These are phyloP conservation scores for Moesziomyces aphidis DNA, from an alignment of 1,284 basidiomycete species.

Conservation along the genomic window DNA sequence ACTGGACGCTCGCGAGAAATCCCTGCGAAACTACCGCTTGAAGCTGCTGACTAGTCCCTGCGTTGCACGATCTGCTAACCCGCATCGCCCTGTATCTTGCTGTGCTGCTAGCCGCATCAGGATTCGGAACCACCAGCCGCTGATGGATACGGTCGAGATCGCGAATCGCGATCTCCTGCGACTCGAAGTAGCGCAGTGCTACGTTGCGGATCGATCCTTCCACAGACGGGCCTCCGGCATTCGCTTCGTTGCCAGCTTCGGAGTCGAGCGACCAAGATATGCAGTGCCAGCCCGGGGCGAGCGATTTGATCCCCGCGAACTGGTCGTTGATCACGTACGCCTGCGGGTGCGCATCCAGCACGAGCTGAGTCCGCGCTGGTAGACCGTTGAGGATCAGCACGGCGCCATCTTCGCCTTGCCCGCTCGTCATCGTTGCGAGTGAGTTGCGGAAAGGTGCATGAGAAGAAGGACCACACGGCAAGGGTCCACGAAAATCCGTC, in stretches of 20 bases:
- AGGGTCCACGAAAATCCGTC: background rate
- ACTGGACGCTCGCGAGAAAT: conserved; percentile 19
- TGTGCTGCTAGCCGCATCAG: background rate
- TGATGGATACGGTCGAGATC: conserved; percentile 22
- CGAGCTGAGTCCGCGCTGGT: conserved; percentile 25
- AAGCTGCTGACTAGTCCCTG: background rate
- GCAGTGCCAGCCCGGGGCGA: conserved; percentile 44
- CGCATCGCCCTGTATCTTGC: background rate
- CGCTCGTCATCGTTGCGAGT: background rate
- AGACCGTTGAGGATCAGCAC: conserved; percentile 27
- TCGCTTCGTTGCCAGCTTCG: background rate
- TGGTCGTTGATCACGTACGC: conserved; percentile 31
- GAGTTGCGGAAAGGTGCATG: too few relatives aligned
- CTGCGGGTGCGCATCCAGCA: conserved; percentile 26
- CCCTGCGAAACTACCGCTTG: conserved; percentile 16
- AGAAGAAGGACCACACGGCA: too few relatives aligned
- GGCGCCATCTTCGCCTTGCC: background rate
- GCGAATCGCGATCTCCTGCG: conserved; percentile 10
- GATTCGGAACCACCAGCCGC: conserved; percentile 13
- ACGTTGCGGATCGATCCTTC: conserved; percentile 16
- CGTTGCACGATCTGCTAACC: conserved; percentile 7
- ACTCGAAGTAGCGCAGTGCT: conserved; percentile 17
- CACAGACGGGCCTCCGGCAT: background rate
- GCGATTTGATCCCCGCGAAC: conserved; percentile 37
- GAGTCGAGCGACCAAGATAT: conserved; percentile 30